These are phyloP conservation scores for Stephania yunnanensis DNA, from an alignment of 164 flowering plant species.

Conservation along the genomic window DNA sequence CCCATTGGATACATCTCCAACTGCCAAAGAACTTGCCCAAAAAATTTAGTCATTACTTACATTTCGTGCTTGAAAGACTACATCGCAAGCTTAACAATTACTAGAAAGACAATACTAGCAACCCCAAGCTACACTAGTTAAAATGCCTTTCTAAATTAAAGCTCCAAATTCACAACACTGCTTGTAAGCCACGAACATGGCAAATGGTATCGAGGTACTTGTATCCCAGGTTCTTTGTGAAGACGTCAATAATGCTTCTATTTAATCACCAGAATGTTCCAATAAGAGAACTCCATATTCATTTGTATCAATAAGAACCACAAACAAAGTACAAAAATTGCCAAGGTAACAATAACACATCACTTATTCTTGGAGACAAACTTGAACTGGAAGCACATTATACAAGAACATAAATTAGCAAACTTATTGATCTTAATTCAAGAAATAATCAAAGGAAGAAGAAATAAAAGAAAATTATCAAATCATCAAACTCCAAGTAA, in stretches of 20 bases:
- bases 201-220: conserved; percentile 65
- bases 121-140: conserved; percentile 72
- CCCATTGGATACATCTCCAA: not conserved
- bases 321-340: conserved; percentile 78
- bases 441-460: not conserved
- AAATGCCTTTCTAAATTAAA: conserved; percentile 64
- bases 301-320: conserved; percentile 84
- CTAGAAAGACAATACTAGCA: conserved; percentile 83
- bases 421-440: not conserved
- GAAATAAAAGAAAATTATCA: not conserved
- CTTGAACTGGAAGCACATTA: not conserved
- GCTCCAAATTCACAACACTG: conserved; percentile 76
- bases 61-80: conserved; percentile 51
- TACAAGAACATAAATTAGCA: not conserved
- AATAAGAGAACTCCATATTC: conserved; percentile 57
- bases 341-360: conserved; percentile 52
- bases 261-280: no score
- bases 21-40: not conserved
- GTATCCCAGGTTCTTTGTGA: conserved; percentile 59
- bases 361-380: conserved; percentile 44
- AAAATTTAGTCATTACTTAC: conserved; percentile 34
- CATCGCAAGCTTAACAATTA: conserved; percentile 70
- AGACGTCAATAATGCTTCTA: conserved; percentile 57
- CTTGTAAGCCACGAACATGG: conserved; percentile 91
- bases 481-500: not conserved